Evolutionary conservation across 148 eudicot genomes (phyloP).

Genomic region (Polygonum aviculare): DNA sequence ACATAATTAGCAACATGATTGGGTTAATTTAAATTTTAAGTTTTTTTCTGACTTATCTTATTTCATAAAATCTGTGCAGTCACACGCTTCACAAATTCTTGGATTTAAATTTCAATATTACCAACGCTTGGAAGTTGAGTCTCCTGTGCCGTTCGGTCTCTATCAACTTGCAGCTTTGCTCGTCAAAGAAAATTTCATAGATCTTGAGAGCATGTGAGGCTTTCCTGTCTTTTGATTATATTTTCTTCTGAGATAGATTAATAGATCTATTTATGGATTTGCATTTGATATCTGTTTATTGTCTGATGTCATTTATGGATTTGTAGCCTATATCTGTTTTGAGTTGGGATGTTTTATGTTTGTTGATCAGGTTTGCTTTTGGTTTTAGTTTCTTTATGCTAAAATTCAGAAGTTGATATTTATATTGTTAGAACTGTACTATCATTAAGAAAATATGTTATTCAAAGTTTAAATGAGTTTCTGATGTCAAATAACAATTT

Average conservation of each 20-base stretch:
- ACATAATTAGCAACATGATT: not conserved
- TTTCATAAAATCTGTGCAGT: constrained; percentile 38
- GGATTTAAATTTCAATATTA: constrained; percentile 97
- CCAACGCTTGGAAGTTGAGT: constrained; percentile 75
- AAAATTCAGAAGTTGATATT: not conserved
- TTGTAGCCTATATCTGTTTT: not conserved
- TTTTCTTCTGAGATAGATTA: not conserved
- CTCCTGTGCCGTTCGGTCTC: constrained; percentile 65
- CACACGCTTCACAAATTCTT: constrained; percentile 93
- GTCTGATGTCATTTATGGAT: not conserved
- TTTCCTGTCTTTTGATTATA: not conserved
- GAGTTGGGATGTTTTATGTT: not conserved
- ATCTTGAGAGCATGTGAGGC: constrained; percentile 91
- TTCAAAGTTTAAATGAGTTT: not conserved
- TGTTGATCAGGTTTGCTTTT: not conserved
- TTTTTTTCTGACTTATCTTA: not conserved
- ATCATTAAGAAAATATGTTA: not conserved
- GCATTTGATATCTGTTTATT: not conserved
- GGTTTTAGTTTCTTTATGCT: not conserved
- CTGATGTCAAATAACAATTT: not conserved
- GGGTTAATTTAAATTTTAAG: not conserved
- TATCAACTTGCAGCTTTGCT: constrained; percentile 88
- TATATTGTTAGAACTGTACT: not conserved
- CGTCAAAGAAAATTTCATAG: constrained; percentile 84
- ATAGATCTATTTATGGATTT: not conserved